Evolutionary conservation across 306 rosid species (phyloP).

Genomic region (Urtica urens): DNA sequence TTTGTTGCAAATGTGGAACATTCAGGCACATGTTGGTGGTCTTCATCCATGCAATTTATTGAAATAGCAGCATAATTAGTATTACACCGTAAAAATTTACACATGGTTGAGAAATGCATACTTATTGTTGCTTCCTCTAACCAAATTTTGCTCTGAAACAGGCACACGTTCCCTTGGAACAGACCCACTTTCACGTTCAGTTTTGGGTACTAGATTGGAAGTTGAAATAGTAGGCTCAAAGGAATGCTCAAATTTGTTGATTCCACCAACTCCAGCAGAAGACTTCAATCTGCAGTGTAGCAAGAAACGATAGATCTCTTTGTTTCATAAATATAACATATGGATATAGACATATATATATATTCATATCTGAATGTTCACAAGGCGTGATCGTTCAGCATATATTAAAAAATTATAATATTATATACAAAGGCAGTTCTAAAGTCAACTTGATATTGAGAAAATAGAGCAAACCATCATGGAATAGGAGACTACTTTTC

Average conservation of each 20-base stretch:
- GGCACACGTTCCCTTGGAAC: constrained; percentile 43
- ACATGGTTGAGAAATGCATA: constrained; percentile 12
- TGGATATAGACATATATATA: no score
- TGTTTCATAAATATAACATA: no score
- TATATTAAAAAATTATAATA: no score
- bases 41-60: constrained; percentile 1
- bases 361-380: no score
- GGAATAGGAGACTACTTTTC: no score
- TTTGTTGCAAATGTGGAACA: constrained; percentile 12
- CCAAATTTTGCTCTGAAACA: constrained; percentile 37
- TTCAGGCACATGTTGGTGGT: neutral
- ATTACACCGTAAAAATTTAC: constrained; percentile 8
- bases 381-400: no score
- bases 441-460: no score
- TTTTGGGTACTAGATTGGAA: constrained; percentile 27
- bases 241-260: constrained; percentile 51
- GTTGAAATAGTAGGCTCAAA: constrained; percentile 46
- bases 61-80: constrained; percentile 1
- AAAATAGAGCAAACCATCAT: no score
- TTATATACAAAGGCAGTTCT: no score
- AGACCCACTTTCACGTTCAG: constrained; percentile 43
- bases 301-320: constrained; percentile 10
- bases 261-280: constrained; percentile 48
- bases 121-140: constrained; percentile 67
- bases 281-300: constrained; percentile 49